A percentile compares a stretch with the other conserved stretches of the same genome.
Evolutionary conservation across 2,329 filamentous ascomycete genomes (phyloP).

Genomic region (Akanthomyces uredinophilus): DNA sequence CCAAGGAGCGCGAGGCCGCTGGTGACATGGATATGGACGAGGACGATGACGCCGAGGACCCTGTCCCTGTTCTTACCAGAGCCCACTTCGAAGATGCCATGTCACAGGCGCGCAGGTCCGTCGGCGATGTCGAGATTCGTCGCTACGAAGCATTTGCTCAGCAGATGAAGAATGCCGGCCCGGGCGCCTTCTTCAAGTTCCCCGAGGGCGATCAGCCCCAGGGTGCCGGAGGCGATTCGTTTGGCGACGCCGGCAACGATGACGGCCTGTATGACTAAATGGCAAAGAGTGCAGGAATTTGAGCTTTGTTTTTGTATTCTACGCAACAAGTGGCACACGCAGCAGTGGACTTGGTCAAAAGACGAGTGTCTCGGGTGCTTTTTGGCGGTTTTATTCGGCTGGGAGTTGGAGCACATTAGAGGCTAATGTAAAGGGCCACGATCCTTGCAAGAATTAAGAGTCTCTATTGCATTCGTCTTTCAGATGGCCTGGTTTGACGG

Average conservation of each 20-base stretch:
- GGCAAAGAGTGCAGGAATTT: not conserved
- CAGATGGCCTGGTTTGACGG: not conserved
- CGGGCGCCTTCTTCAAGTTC: conserved; percentile 98
- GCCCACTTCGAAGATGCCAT: conserved; percentile 99
- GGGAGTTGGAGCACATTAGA: conserved; percentile 26
- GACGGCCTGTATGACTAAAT: conserved; percentile 94
- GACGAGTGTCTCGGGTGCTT: conserved; percentile 17
- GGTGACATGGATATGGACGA: conserved; percentile 72
- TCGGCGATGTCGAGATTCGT: conserved; percentile 94
- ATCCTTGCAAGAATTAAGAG: conserved; percentile 5
- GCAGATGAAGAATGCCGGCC: conserved; percentile 97
- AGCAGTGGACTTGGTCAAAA: conserved; percentile 2
- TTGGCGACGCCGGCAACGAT: conserved; percentile 86
- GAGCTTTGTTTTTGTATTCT: conserved; percentile 17
- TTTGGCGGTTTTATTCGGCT: conserved; percentile 23
- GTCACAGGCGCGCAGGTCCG: conserved; percentile 87
- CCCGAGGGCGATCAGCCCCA: conserved; percentile 65
- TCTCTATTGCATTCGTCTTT: not conserved
- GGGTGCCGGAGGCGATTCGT: conserved; percentile 56
- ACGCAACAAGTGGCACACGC: not conserved
- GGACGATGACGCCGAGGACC: conserved; percentile 75
- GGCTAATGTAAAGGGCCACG: conserved; percentile 21
- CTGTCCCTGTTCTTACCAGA: conserved; percentile 91
- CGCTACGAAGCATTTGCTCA: conserved; percentile 98
- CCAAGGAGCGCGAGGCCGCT: conserved; percentile 81